Conservation (phyloP, 495 filamentous ascomycete species). For the Annulohypoxylon nitens region DNA sequence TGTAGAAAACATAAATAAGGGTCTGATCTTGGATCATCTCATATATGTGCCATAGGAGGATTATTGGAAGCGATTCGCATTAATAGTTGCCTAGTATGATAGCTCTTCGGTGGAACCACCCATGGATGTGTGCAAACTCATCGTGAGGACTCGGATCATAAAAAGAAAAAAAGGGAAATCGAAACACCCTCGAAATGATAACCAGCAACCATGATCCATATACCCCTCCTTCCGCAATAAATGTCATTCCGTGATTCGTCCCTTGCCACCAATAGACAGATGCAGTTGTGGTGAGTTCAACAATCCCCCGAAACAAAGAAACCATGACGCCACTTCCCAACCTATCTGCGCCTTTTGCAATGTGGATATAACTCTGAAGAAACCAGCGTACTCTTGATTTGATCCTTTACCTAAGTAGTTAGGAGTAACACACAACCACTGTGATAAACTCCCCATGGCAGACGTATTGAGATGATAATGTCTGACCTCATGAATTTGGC, state of each 20-base stretch:
- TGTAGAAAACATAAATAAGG: not conserved
- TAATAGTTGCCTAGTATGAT: slow-evolving; percentile 1
- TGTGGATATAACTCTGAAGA: not conserved
- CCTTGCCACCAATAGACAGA: slow-evolving; percentile 19
- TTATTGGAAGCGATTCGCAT: slow-evolving; percentile 7
- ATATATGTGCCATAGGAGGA: not conserved
- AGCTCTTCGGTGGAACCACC: not conserved
- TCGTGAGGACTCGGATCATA: not conserved
- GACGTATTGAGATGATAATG: not conserved
- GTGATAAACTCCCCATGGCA: not conserved
- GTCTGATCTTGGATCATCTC: slow-evolving; percentile 10
- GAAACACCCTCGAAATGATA: slow-evolving; percentile 14
- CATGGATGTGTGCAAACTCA: not conserved
- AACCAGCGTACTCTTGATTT: not conserved
- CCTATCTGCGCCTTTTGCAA: slow-evolving; percentile 20
- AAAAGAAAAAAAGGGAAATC: slow-evolving; percentile 18
- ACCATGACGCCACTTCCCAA: slow-evolving; percentile 36
- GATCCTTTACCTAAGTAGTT: not conserved
- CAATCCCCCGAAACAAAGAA: slow-evolving; percentile 36
- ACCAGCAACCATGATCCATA: not conserved
- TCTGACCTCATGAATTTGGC: not conserved
- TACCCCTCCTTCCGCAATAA: slow-evolving; percentile 1
- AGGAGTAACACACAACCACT: not conserved
- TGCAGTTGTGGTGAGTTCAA: slow-evolving; percentile 29
- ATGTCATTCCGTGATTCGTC: slow-evolving; percentile 10